Conservation (phyloP, 176 grass and related monocot species). For the Juncus inflexus region DNA sequence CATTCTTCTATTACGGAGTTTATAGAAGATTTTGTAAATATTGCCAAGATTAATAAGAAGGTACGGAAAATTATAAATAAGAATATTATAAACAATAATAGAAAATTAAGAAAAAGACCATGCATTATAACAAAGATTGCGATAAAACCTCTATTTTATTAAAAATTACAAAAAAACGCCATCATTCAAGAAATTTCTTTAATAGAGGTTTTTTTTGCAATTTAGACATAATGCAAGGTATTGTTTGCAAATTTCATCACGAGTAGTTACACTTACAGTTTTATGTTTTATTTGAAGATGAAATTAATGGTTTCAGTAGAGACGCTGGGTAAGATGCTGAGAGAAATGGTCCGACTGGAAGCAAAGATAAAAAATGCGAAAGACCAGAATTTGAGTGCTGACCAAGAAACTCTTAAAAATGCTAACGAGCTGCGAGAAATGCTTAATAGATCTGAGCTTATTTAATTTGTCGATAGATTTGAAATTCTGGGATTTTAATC, state of each 20-base stretch:
- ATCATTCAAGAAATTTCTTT: not conserved
- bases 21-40: constrained; percentile 24
- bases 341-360: constrained; percentile 45
- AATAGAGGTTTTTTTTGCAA: not conserved
- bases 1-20: constrained; percentile 9
- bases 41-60: constrained; percentile 24
- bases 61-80: no score
- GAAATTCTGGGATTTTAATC: no score
- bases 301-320: constrained; percentile 44
- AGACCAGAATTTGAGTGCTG: constrained; percentile 45
- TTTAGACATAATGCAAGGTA: no score
- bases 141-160: no score
- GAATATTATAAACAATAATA: not conserved
- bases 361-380: constrained; percentile 40
- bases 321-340: constrained; percentile 44
- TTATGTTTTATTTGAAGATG: constrained; percentile 30
- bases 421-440: constrained; percentile 46
- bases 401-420: constrained; percentile 50
- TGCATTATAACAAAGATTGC: no score
- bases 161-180: not conserved
- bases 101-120: no score
- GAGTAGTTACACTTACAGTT: not conserved
- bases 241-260: no score
- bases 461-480: no score
- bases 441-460: constrained; percentile 23